These are phyloP conservation scores for Dryadomyces quercivorus DNA, from an alignment of 2,329 filamentous ascomycete genomes.

Conservation along the genomic window DNA sequence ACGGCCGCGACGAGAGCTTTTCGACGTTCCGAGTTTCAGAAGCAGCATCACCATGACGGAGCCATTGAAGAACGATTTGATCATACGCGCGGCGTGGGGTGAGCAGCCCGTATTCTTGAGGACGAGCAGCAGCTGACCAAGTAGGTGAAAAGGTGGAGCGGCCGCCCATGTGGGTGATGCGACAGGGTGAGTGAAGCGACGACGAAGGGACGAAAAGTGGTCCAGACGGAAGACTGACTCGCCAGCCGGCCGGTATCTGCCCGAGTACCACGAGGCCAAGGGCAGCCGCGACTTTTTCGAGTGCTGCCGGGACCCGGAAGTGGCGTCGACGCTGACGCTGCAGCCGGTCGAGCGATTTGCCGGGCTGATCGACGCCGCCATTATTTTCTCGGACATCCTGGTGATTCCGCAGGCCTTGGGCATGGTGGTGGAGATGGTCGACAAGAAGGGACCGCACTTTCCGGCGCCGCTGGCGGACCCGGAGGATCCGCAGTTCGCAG, in stretches of 20 bases:
- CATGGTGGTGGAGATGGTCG: constrained; percentile 97
- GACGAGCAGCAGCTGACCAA: not conserved
- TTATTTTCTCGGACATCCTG: constrained; percentile 98
- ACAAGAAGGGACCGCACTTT: constrained; percentile 94
- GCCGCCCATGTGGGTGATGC: constrained; percentile 98
- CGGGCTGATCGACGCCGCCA: constrained; percentile 87
- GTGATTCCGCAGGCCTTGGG: constrained; percentile 97
- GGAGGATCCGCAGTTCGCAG: constrained; percentile 68
- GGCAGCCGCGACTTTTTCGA: constrained; percentile 88
- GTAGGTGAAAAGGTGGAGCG: constrained; percentile 81
- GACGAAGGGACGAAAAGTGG: not conserved
- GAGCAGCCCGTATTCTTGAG: not conserved
- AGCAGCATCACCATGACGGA: constrained; percentile 57
- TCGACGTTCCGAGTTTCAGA: too few species aligned
- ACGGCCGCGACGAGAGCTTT: too few species aligned
- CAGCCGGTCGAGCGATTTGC: constrained; percentile 88
- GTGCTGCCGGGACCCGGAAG: constrained; percentile 86
- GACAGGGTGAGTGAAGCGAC: constrained; percentile 56
- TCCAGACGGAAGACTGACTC: not conserved
- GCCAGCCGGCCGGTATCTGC: constrained; percentile 85
- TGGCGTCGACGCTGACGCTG: constrained; percentile 84
- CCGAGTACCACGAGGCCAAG: constrained; percentile 95
- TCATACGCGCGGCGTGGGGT: constrained; percentile 86
- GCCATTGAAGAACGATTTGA: constrained; percentile 82
- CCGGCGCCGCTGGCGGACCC: constrained; percentile 71